Conservation (phyloP, 2,329 filamentous ascomycete genomes). For the Hymenoscyphus fraxineus region DNA sequence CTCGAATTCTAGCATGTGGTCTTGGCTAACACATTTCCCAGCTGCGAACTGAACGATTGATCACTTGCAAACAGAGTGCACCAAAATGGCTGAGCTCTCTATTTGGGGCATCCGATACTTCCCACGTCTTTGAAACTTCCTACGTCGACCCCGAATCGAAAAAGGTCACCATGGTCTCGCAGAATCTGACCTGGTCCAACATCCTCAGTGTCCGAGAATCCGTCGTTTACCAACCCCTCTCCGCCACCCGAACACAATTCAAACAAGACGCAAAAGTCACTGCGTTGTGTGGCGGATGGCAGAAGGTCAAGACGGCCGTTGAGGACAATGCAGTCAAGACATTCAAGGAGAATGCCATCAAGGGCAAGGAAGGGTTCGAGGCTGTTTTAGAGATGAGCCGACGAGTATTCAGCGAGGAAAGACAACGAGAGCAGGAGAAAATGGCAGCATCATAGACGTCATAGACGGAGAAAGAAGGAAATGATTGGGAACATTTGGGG, state of each 20-base stretch:
- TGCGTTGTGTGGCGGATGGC: conserved; percentile 92
- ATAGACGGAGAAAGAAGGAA: not conserved
- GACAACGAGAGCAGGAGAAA: conserved; percentile 41
- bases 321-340: conserved; percentile 86
- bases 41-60: conserved; percentile 68
- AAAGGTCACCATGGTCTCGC: conserved; percentile 94
- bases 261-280: conserved; percentile 89
- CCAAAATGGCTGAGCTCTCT: conserved; percentile 78
- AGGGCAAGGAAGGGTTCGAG: conserved; percentile 93
- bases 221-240: conserved; percentile 71
- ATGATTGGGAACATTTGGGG: not conserved
- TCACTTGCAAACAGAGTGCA: conserved; percentile 60
- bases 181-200: conserved; percentile 91
- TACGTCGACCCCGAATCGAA: conserved; percentile 83
- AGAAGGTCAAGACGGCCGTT: conserved; percentile 93
- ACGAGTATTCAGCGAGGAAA: conserved; percentile 86
- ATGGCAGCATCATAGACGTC: conserved; percentile 12
- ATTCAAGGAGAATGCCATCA: conserved; percentile 87
- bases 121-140: conserved; percentile 89
- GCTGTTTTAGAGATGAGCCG: conserved; percentile 89
- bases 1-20: conserved; percentile 5
- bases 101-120: conserved; percentile 75
- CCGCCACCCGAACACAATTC: conserved; percentile 67
- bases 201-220: conserved; percentile 91
- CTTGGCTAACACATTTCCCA: conserved; percentile 32